Conservation (phyloP, 768 basidiomycete genomes). For the Podaxis sp. region DNA sequence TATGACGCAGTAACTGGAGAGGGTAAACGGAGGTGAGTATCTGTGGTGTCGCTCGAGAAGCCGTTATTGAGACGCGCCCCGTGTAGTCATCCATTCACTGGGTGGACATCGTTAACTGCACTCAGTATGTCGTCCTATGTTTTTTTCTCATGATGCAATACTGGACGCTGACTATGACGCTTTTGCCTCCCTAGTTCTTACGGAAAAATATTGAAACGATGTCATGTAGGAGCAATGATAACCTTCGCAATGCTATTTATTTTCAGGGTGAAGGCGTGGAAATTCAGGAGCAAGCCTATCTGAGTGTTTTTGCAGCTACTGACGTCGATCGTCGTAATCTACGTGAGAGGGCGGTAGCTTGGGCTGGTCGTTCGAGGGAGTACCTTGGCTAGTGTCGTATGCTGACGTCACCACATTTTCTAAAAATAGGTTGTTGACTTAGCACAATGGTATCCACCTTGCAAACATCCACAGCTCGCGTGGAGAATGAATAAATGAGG, state of each 20-base stretch:
- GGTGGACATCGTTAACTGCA: conserved; percentile 90
- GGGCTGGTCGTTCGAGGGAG: background rate
- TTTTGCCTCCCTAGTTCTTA: conserved; percentile 23
- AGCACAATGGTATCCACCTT: background rate
- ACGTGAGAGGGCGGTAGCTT: background rate
- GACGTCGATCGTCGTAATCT: background rate
- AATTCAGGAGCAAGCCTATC: background rate
- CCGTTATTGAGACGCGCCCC: conserved; percentile 7
- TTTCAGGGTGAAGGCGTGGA: background rate
- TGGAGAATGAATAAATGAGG: background rate
- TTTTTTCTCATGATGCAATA: background rate
- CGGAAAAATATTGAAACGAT: conserved; percentile 30
- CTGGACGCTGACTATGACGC: background rate
- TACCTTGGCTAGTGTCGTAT: background rate
- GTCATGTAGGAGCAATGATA: background rate
- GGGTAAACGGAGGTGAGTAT: conserved; percentile 75
- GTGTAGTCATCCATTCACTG: conserved; percentile 90
- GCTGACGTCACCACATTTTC: conserved; percentile 10
- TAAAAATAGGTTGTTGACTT: background rate
- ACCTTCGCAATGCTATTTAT: background rate
- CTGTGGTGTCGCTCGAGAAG: conserved; percentile 11
- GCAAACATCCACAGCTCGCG: conserved; percentile 8
- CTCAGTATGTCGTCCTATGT: conserved; percentile 62
- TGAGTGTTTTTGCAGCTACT: background rate
- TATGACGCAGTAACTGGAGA: conserved; percentile 84